A percentile compares a stretch with the other conserved stretches of the same genome.
Evolutionary conservation across 305 asterid genomes (phyloP).

Genomic region (Ajuga reptans): DNA sequence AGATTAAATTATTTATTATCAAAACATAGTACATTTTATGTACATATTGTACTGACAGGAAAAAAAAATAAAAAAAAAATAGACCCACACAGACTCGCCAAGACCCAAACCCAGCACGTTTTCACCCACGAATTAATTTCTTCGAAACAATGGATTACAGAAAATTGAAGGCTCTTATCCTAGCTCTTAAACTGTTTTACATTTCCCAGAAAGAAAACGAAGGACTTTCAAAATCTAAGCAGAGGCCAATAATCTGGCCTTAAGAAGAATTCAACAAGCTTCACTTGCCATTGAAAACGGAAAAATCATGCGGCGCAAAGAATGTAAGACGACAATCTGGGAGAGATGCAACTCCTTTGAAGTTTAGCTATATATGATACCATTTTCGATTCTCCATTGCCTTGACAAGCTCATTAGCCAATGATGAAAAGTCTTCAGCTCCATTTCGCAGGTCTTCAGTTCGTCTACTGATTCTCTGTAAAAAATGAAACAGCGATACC

Average conservation of each 20-base stretch:
- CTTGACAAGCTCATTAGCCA: slow-evolving; percentile 84
- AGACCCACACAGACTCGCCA: background rate
- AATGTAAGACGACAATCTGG: background rate
- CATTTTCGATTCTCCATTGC: slow-evolving; percentile 83
- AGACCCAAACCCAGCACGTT: background rate
- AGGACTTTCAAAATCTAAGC: background rate
- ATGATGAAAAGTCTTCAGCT: slow-evolving; percentile 84
- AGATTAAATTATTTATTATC: background rate
- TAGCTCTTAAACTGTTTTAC: background rate
- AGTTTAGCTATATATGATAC: slow-evolving; percentile 60
- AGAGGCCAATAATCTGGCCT: background rate
- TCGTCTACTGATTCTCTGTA: slow-evolving; percentile 61
- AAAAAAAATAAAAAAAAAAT: background rate
- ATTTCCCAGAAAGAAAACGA: background rate
- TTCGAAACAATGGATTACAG: background rate
- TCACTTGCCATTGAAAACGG: background rate
- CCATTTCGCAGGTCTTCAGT: slow-evolving; percentile 71
- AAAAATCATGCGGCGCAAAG: background rate
- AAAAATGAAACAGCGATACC: slow-evolving; percentile 7
- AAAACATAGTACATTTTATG: background rate
- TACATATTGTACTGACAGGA: background rate
- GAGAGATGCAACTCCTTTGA: background rate
- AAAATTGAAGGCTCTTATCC: background rate
- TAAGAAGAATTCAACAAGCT: background rate
- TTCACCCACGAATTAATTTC: background rate